Conservation (phyloP, 2,329 filamentous ascomycete genomes). For the Rosellinia necatrix region DNA sequence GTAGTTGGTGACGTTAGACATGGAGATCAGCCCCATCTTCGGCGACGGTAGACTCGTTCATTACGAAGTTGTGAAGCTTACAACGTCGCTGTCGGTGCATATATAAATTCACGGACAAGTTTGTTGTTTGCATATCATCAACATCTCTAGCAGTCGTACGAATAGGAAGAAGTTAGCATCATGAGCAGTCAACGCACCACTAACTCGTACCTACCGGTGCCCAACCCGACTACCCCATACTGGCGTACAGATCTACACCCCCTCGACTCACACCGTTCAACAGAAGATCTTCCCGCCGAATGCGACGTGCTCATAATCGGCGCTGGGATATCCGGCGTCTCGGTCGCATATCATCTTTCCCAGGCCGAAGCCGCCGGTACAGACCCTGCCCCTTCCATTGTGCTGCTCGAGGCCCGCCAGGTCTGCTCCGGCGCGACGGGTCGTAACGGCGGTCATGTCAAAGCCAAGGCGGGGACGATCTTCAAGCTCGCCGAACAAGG, state of each 20-base stretch:
- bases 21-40: no score
- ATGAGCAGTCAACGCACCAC: background rate
- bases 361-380: background rate
- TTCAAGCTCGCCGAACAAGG: background rate
- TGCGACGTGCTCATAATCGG: slow-evolving; percentile 27
- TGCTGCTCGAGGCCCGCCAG: slow-evolving; percentile 26
- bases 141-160: no score
- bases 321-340: slow-evolving; percentile 21
- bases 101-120: no score
- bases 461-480: slow-evolving; percentile 17
- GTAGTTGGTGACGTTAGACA: no score
- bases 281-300: slow-evolving; percentile 14
- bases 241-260: slow-evolving; percentile 24
- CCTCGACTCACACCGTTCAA: slow-evolving; percentile 25
- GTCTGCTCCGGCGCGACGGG: slow-evolving; percentile 27
- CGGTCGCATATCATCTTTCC: slow-evolving; percentile 23
- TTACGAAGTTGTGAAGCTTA: no score
- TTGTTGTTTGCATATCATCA: no score
- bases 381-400: slow-evolving; percentile 14
- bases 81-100: no score
- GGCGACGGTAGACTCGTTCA: no score
- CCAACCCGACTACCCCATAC: slow-evolving; percentile 20
- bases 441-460: slow-evolving; percentile 27
- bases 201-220: slow-evolving; percentile 21
- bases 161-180: background rate